Percentiles rank a stretch among this genome's conserved stretches.
These are phyloP conservation scores for Cordyceps farinosa DNA, from an alignment of 2,329 filamentous ascomycete species.

Conservation along the genomic window DNA sequence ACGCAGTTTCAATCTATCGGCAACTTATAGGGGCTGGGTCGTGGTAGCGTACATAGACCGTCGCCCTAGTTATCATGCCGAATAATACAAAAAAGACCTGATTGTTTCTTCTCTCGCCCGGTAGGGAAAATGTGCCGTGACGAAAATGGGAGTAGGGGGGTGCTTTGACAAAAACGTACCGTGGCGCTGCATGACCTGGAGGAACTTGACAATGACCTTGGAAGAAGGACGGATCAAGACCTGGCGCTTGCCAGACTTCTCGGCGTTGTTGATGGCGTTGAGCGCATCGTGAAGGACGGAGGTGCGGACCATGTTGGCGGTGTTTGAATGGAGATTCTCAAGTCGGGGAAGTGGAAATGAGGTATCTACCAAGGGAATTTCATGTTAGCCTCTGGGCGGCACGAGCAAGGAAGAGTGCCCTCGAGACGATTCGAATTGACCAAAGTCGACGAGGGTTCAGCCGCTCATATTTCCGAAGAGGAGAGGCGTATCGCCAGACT, in stretches of 20 bases:
- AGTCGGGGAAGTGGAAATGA: conserved; percentile 59
- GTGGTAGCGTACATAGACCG: conserved; percentile 69
- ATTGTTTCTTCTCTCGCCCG: not conserved
- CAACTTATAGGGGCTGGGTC: conserved; percentile 99
- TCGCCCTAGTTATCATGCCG: conserved; percentile 99
- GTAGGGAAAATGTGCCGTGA: not conserved
- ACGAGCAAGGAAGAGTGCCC: conserved; percentile 67
- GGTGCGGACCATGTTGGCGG: conserved; percentile 96
- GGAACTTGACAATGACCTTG: conserved; percentile 99
- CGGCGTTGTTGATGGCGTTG: conserved; percentile 99
- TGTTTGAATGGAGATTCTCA: conserved; percentile 70
- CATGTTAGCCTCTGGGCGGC: conserved; percentile 61
- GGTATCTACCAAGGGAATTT: conserved; percentile 53
- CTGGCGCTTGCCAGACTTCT: conserved; percentile 99
- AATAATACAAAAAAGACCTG: conserved; percentile 39
- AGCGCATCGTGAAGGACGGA: conserved; percentile 99
- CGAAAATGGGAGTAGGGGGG: not conserved
- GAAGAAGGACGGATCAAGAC: conserved; percentile 96
- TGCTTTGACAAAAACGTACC: conserved; percentile 61
- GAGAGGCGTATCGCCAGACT: conserved; percentile 57
- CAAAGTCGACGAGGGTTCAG: conserved; percentile 60
- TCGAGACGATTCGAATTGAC: conserved; percentile 35
- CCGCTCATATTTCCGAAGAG: conserved; percentile 61
- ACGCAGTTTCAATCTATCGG: conserved; percentile 76
- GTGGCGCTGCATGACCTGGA: conserved; percentile 98